Evolutionary conservation across 257 asterid genomes (phyloP).

Genomic region (Lavandula angustifolia): DNA sequence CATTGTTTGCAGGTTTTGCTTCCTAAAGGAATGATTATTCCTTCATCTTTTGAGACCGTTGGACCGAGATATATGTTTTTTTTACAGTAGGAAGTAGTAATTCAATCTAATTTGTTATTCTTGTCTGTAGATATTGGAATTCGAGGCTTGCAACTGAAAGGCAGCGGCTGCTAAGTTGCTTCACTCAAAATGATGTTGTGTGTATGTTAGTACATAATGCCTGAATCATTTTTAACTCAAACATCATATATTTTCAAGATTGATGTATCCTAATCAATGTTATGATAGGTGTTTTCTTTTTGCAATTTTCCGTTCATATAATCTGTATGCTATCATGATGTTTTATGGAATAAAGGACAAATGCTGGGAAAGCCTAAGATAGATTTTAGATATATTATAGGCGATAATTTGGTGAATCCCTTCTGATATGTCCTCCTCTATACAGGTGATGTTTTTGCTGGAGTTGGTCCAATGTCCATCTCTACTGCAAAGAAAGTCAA

Average conservation of each 20-base stretch:
- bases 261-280: not conserved
- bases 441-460: slow-evolving; percentile 96
- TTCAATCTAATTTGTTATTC: slow-evolving; percentile 29
- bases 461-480: slow-evolving; percentile 91
- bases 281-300: not conserved
- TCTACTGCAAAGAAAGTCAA: slow-evolving; percentile 87
- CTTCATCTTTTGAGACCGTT: slow-evolving; percentile 80
- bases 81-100: slow-evolving; percentile 7
- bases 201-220: slow-evolving; percentile 58
- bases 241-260: not conserved
- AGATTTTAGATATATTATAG: not conserved
- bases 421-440: slow-evolving; percentile 18
- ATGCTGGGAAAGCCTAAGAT: not conserved
- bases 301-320: not conserved
- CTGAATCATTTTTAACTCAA: slow-evolving; percentile 14
- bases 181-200: slow-evolving; percentile 72
- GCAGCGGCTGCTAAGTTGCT: slow-evolving; percentile 85
- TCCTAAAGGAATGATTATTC: slow-evolving; percentile 71
- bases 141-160: slow-evolving; percentile 92
- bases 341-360: not conserved
- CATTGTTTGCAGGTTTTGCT: slow-evolving; percentile 58
- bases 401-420: slow-evolving; percentile 17
- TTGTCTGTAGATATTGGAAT: slow-evolving; percentile 78
- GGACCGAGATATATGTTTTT: slow-evolving; percentile 40
- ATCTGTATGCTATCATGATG: slow-evolving; percentile 12